Evolutionary conservation across 2,329 filamentous ascomycete genomes (phyloP).

Genomic region (Coleophoma eucalyptorum): DNA sequence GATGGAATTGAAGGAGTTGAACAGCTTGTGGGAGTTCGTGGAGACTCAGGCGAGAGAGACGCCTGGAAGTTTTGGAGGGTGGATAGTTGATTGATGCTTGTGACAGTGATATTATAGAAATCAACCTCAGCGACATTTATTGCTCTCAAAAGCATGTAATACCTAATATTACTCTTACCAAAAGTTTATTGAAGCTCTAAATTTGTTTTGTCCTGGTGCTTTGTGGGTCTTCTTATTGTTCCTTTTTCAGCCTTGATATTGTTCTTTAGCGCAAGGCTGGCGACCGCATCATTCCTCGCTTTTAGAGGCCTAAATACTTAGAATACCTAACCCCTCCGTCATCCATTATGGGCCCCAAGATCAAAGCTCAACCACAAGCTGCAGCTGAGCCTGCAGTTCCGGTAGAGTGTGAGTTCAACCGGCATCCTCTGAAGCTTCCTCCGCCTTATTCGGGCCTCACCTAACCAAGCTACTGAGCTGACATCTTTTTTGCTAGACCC

Average conservation of each 20-base stretch:
- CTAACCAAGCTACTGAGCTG: neutral
- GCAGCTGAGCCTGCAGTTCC: constrained; percentile 2
- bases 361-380: constrained; percentile 16
- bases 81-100: constrained; percentile 32
- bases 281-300: constrained; percentile 11
- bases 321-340: constrained; percentile 7
- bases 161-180: neutral
- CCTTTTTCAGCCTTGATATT: neutral
- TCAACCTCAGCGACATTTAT: neutral
- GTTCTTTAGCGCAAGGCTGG: constrained; percentile 9
- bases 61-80: constrained; percentile 87
- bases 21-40: constrained; percentile 75
- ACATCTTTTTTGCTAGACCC: constrained; percentile 9
- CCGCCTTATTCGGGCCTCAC: no score
- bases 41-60: constrained; percentile 63
- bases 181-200: neutral
- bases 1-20: constrained; percentile 84
- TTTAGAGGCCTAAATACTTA: constrained; percentile 7
- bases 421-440: neutral
- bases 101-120: constrained; percentile 11
- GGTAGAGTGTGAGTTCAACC: constrained; percentile 16
- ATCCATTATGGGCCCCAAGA: constrained; percentile 21
- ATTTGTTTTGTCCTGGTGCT: neutral
- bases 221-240: constrained; percentile 14
- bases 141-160: neutral